These are phyloP conservation scores for Vanilla planifolia DNA, from an alignment of 106 monocot genomes.

Conservation along the genomic window DNA sequence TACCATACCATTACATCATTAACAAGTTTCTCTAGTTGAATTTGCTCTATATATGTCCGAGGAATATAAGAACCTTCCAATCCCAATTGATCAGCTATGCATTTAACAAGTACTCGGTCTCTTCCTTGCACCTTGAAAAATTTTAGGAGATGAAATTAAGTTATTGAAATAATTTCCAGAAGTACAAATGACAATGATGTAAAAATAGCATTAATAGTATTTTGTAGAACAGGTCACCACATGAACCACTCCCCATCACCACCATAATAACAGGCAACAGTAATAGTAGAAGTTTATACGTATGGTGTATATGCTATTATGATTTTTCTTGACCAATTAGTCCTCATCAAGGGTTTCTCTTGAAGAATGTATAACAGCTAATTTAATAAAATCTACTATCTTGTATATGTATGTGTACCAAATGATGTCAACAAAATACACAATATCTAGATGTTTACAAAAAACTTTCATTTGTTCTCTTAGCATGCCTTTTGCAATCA, in stretches of 20 bases:
- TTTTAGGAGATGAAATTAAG: conserved; percentile 4
- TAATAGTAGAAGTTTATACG: background rate
- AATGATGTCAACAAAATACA: no score
- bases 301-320: no score
- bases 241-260: background rate
- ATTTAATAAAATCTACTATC: background rate
- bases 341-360: background rate
- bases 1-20: conserved; percentile 67
- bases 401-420: background rate
- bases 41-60: conserved; percentile 90
- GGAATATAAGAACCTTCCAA: conserved; percentile 91
- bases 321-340: no score
- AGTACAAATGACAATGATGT: background rate
- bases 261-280: background rate
- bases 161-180: background rate
- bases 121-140: conserved; percentile 87
- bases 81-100: conserved; percentile 66
- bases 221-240: background rate
- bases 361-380: background rate
- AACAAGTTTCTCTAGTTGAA: conserved; percentile 95
- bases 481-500: no score
- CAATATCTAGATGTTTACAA: no score
- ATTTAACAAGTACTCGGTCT: conserved; percentile 58
- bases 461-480: no score
- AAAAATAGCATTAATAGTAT: background rate